Evolutionary conservation across 495 filamentous ascomycete genomes (phyloP).

Genomic region (Penicillium longicatenatum): DNA sequence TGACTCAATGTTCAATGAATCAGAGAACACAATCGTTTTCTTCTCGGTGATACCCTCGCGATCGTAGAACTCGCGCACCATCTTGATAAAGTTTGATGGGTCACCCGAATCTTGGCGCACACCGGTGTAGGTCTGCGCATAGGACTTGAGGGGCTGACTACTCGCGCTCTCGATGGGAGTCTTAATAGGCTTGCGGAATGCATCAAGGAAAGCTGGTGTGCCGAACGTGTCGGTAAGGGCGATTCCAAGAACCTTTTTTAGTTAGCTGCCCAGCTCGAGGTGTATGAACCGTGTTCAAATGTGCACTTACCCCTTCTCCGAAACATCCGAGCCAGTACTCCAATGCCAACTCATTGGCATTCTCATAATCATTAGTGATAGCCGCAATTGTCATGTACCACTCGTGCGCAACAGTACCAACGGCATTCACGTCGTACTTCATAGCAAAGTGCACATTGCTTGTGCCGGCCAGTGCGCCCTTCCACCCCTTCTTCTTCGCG

Average conservation of each 20-base stretch:
- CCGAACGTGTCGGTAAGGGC: slow-evolving; percentile 98
- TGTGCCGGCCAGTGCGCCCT: slow-evolving; percentile 79
- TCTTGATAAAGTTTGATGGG: slow-evolving; percentile 75
- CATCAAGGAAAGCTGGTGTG: slow-evolving; percentile 82
- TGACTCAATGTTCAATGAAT: slow-evolving; percentile 86
- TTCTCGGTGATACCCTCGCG: slow-evolving; percentile 69
- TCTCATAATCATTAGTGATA: slow-evolving; percentile 80
- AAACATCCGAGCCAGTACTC: slow-evolving; percentile 89
- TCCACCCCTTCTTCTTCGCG: slow-evolving; percentile 58
- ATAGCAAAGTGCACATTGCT: slow-evolving; percentile 98
- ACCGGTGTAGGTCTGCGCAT: slow-evolving; percentile 83
- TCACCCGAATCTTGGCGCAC: slow-evolving; percentile 96
- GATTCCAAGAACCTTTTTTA: slow-evolving; percentile 71
- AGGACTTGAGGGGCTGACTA: slow-evolving; percentile 49
- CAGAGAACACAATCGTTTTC: slow-evolving; percentile 97
- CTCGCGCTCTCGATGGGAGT: slow-evolving; percentile 21
- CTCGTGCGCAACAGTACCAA: slow-evolving; percentile 96
- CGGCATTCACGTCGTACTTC: slow-evolving; percentile 77
- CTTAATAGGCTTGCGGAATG: slow-evolving; percentile 67
- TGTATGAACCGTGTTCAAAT: not conserved
- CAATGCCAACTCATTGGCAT: slow-evolving; percentile 80
- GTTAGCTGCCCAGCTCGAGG: not conserved
- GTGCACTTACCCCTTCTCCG: slow-evolving; percentile 67
- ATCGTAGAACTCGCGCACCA: slow-evolving; percentile 88
- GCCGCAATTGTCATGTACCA: slow-evolving; percentile 99